Evolutionary conservation across 441 rosid species (phyloP).

Genomic region (Adansonia rubrostipa): DNA sequence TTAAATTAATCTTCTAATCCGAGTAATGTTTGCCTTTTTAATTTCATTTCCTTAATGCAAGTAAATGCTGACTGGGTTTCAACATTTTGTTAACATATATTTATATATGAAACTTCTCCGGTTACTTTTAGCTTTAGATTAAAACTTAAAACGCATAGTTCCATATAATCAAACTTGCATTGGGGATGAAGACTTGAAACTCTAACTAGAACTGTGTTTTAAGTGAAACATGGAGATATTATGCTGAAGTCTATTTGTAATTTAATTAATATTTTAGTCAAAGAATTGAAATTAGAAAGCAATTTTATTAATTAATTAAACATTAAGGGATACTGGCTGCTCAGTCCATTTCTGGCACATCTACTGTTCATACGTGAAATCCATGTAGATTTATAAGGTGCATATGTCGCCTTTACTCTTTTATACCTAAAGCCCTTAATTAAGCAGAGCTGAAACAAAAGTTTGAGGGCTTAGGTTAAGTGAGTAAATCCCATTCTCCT

Average conservation of each 20-base stretch:
- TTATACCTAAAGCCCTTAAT: no score
- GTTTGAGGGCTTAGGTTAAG: slow-evolving; percentile 7
- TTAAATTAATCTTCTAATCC: neutral
- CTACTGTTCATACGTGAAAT: neutral
- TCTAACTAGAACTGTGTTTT: neutral
- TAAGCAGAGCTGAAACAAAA: neutral
- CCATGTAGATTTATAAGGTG: neutral
- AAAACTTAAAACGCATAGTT: neutral
- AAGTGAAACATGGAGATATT: neutral
- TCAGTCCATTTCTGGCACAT: neutral
- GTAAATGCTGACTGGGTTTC: no score
- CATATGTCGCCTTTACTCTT: no score
- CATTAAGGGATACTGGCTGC: neutral
- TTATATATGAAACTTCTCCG: no score
- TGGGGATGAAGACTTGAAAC: no score
- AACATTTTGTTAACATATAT: no score
- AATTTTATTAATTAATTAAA: neutral
- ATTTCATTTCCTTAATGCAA: neutral
- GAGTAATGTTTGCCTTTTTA: neutral
- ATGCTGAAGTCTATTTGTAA: neutral
- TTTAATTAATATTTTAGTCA: neutral
- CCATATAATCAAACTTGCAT: no score
- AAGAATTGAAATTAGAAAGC: neutral
- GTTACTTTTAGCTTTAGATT: no score
- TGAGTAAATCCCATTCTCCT: neutral